Conservation (phyloP, 1,139 yeast species). For the Hansenula anomala region DNA sequence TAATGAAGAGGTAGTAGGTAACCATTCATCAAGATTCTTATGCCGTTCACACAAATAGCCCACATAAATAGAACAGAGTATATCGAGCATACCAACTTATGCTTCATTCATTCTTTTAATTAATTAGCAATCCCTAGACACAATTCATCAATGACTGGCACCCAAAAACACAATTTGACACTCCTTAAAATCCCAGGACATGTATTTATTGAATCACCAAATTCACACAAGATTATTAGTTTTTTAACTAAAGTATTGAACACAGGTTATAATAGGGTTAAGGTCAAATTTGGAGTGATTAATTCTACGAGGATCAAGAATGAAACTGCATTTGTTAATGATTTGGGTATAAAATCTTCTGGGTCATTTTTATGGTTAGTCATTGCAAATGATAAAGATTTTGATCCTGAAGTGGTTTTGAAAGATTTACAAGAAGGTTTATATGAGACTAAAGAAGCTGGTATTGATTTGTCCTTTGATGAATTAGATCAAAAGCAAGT, state of each 20-base stretch:
- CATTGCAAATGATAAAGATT: constrained; percentile 5
- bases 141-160: no score
- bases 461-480: constrained; percentile 25
- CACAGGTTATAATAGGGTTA: constrained; percentile 44
- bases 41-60: no score
- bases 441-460: constrained; percentile 4
- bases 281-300: constrained; percentile 39
- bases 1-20: no score
- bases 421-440: background rate
- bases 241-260: constrained; percentile 27
- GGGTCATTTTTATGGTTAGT: constrained; percentile 14
- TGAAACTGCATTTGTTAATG: constrained; percentile 26
- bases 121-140: no score
- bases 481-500: constrained; percentile 18
- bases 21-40: no score
- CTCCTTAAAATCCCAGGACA: background rate
- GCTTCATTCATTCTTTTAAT: no score
- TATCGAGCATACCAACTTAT: no score
- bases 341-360: constrained; percentile 25
- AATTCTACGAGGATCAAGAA: constrained; percentile 37
- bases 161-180: background rate
- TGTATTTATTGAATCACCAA: background rate
- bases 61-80: no score
- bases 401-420: background rate
- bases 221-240: background rate